Evolutionary conservation across 2,329 filamentous ascomycete species (phyloP).

Genomic region (Cytospora leucostoma): DNA sequence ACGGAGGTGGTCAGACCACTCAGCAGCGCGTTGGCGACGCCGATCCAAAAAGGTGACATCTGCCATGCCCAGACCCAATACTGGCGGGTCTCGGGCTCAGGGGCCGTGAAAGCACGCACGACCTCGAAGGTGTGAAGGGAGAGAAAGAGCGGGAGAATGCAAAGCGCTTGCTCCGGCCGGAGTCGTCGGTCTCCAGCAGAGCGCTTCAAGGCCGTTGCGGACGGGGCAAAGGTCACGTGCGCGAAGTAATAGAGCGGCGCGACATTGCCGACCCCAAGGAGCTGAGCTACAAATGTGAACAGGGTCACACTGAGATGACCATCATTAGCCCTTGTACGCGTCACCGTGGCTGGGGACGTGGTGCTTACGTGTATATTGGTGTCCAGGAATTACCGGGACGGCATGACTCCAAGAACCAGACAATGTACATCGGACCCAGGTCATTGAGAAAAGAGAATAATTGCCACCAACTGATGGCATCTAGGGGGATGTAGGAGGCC

Average conservation of each 20-base stretch:
- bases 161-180: background rate
- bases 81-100: slow-evolving; percentile 29
- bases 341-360: background rate
- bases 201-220: background rate
- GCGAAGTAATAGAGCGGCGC: slow-evolving; percentile 9
- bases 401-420: slow-evolving; percentile 32
- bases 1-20: background rate
- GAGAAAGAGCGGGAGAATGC: slow-evolving; percentile 26
- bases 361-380: slow-evolving; percentile 31
- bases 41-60: slow-evolving; percentile 32
- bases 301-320: background rate
- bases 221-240: slow-evolving; percentile 2
- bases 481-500: slow-evolving; percentile 29
- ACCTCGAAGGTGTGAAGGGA: slow-evolving; percentile 31
- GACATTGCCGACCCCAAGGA: slow-evolving; percentile 4
- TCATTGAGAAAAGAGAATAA: slow-evolving; percentile 32
- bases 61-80: slow-evolving; percentile 35
- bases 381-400: slow-evolving; percentile 28
- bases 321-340: background rate
- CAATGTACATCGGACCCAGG: slow-evolving; percentile 31
- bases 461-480: slow-evolving; percentile 32
- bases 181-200: slow-evolving; percentile 1
- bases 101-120: slow-evolving; percentile 29
- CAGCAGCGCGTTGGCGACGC: slow-evolving; percentile 25
- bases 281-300: slow-evolving; percentile 8